Evolutionary conservation across 2,329 filamentous ascomycete species (phyloP).

Genomic region (Coniochaeta prunicola): DNA sequence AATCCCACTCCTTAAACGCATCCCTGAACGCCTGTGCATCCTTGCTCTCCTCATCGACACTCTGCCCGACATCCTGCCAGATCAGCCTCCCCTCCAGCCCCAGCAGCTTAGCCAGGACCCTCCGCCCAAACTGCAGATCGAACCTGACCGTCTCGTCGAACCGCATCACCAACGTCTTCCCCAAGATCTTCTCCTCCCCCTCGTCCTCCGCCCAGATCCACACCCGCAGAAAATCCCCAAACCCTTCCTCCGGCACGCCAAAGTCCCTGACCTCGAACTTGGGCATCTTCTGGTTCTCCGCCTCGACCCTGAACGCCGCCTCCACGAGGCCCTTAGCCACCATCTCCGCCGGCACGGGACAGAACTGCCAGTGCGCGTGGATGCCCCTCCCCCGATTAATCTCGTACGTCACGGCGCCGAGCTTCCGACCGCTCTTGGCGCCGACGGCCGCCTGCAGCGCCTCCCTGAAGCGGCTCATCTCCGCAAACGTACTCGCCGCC

Average conservation of each 20-base stretch:
- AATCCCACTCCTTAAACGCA: constrained; percentile 82
- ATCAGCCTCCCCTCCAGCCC: constrained; percentile 69
- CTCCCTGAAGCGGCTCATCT: constrained; percentile 78
- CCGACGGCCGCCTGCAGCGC: constrained; percentile 74
- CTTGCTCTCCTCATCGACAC: constrained; percentile 65
- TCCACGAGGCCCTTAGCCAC: constrained; percentile 71
- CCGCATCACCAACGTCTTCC: constrained; percentile 67
- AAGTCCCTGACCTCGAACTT: constrained; percentile 41
- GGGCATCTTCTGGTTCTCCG: constrained; percentile 62
- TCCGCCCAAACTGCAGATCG: constrained; percentile 82
- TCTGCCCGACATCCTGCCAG: constrained; percentile 81
- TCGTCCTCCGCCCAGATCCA: constrained; percentile 65
- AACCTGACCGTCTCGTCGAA: constrained; percentile 69
- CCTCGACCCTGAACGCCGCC: constrained; percentile 81
- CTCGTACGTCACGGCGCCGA: constrained; percentile 88
- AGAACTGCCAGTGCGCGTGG: constrained; percentile 89
- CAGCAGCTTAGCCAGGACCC: constrained; percentile 82
- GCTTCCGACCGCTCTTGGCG: constrained; percentile 42
- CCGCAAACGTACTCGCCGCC: constrained; percentile 56
- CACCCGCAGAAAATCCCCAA: constrained; percentile 74
- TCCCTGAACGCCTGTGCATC: constrained; percentile 75
- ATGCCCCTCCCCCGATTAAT: constrained; percentile 76
- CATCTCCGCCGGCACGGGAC: constrained; percentile 65
- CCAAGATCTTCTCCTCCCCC: constrained; percentile 35
- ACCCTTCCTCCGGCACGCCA: constrained; percentile 51